Base-by-base conservation (phyloP, 1,139 yeast species). In the Tardiomyces depauwii region DNA sequence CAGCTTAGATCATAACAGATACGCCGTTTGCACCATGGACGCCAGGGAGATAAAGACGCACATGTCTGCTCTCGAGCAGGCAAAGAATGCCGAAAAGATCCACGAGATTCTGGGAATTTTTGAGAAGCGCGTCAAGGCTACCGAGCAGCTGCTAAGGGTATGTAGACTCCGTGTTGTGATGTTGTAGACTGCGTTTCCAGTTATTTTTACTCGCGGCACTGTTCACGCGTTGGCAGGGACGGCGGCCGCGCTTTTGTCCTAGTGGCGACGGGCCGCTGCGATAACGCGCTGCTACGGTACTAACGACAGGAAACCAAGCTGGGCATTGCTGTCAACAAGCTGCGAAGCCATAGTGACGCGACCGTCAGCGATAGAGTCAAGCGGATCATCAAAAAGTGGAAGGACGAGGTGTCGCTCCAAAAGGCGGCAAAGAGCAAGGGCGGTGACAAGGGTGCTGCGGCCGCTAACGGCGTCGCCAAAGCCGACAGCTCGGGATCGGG, bases 311-410 rank as follows among this genome's bases (percentile, higher is more conserved):
- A 89, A 61, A 91, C 98, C n/a, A 88, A 87, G 64, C 91, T 91
- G n/a, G 98, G 98, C 50, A 93, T 91, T 23, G 93, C 91, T 6
- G 97, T 91, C 42, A 93, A 93, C 67, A 88, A 87, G 65, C 78
- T 82, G 59, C 76, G 95, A 55, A 68, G 82, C 11, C 85, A 85
- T 53, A 59, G 71, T 21, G 86, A 84, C 61, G 57, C 72, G 21
- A 85, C 82, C 50, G 79, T 91, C 44, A 73, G 80, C 16, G 67
- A 76, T 6, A 67, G 83, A 45, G 97, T 89, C 30, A 85, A 84
- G 64, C 78, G 77, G 57, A 85, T 87, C 71, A 88, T 91, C 58
- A 77, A 80, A 57, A 72, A 74, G 41, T 91, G 98, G 98, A 86
- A 88, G 62, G 96, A 88, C 50, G 82, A 82, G 45, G 95, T 91